A percentile compares a stretch with the other conserved stretches of the same genome.
Evolutionary conservation across 192 early-diverging fungal genomes (phyloP).

Genomic region (Globomyces pollinis-pini): DNA sequence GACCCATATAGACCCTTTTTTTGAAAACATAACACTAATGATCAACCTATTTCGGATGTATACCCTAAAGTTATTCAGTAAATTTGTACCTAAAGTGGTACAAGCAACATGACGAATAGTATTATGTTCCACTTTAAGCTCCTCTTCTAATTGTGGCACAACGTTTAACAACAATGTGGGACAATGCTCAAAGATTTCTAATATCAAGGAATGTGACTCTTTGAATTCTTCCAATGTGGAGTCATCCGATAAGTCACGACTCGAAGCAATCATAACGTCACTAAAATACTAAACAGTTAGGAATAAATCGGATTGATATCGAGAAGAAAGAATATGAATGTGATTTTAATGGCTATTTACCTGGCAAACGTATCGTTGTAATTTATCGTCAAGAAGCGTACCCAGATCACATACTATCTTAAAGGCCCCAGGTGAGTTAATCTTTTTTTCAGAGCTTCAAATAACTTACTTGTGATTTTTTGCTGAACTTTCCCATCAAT

Average conservation of each 20-base stretch:
- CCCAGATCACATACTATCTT: slow-evolving; percentile 60
- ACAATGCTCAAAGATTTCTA: slow-evolving; percentile 67
- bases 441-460: no score
- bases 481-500: slow-evolving; percentile 69
- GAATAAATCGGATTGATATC: background rate
- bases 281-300: slow-evolving; percentile 66
- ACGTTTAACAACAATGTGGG: slow-evolving; percentile 80
- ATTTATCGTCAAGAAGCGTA: slow-evolving; percentile 64
- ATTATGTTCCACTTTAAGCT: slow-evolving; percentile 72
- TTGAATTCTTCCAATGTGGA: slow-evolving; percentile 30
- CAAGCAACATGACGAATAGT: slow-evolving; percentile 71
- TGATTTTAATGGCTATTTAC: slow-evolving; percentile 75
- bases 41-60: no score
- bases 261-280: slow-evolving; percentile 65
- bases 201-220: slow-evolving; percentile 69
- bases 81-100: slow-evolving; percentile 71
- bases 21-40: slow-evolving; percentile 84
- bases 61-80: no score
- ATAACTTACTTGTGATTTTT: no score
- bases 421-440: no score
- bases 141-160: slow-evolving; percentile 89
- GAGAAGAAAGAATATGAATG: no score
- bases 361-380: slow-evolving; percentile 93
- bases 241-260: slow-evolving; percentile 21
- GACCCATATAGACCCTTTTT: slow-evolving; percentile 60